Evolutionary conservation across 2,329 filamentous ascomycete species (phyloP).

Genomic region (Dryadomyces quercivorus): DNA sequence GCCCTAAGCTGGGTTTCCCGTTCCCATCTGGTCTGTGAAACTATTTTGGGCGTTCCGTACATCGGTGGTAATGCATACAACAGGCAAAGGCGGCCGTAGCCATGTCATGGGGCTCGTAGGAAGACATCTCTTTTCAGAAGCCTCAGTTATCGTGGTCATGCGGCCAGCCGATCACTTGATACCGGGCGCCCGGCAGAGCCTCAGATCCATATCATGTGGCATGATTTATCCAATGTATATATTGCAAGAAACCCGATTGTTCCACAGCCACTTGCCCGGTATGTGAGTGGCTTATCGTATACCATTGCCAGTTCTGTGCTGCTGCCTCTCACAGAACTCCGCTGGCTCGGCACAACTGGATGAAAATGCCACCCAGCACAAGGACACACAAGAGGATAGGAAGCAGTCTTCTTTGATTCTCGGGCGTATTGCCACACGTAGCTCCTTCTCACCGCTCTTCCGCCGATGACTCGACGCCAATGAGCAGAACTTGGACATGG

Average conservation of each 20-base stretch:
- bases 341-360: not conserved
- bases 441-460: not conserved
- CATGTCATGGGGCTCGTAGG: no score
- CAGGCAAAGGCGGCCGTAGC: no score
- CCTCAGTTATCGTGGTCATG: not conserved
- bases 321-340: not conserved
- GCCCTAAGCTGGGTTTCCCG: no score
- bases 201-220: not conserved
- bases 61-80: no score
- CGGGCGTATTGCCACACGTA: not conserved
- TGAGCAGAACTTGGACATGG: not conserved
- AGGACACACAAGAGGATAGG: not conserved
- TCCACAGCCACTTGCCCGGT: not conserved
- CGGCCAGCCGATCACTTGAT: no score
- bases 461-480: not conserved
- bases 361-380: not conserved
- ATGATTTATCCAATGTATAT: not conserved
- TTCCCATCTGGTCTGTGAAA: no score
- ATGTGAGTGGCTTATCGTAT: not conserved
- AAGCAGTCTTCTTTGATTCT: not conserved
- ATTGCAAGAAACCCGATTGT: not conserved
- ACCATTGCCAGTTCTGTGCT: not conserved
- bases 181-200: no score
- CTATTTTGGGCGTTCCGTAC: no score
- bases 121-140: not conserved